Conservation (phyloP, 2,329 filamentous ascomycete genomes). For the Beauveria brongniartii region DNA sequence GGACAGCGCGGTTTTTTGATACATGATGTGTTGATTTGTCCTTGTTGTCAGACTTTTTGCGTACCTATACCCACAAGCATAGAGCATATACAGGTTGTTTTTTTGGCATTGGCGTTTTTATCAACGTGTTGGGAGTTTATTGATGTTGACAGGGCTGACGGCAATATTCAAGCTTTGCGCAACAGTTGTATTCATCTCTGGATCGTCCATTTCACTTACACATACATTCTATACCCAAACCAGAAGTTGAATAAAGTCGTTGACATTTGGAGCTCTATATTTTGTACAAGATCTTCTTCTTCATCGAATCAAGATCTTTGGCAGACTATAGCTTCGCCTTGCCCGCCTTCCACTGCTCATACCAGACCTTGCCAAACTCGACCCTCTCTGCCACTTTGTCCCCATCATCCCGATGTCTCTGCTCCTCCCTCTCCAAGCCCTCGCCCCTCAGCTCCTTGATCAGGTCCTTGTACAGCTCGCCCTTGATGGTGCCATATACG, state of each 20-base stretch:
- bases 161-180: no score
- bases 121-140: background rate
- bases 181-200: no score
- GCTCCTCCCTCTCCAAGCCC: constrained; percentile 40
- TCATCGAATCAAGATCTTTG: background rate
- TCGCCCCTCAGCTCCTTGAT: constrained; percentile 49
- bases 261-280: no score
- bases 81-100: constrained; percentile 5
- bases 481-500: constrained; percentile 64
- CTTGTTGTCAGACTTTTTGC: constrained; percentile 7
- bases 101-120: background rate
- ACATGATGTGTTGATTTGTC: background rate
- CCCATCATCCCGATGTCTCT: constrained; percentile 34
- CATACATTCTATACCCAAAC: no score
- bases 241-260: no score
- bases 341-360: constrained; percentile 38
- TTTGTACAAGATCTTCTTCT: no score
- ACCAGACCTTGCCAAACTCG: constrained; percentile 38
- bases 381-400: constrained; percentile 33
- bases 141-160: no score
- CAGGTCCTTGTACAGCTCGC: constrained; percentile 65
- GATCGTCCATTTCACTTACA: no score
- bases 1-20: background rate
- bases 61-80: constrained; percentile 6
- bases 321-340: constrained; percentile 27